Evolutionary conservation across 2,329 filamentous ascomycete genomes (phyloP), one percentile per base, ranked within the genome.

Genomic region (Metarhizium brunneum): DNA sequence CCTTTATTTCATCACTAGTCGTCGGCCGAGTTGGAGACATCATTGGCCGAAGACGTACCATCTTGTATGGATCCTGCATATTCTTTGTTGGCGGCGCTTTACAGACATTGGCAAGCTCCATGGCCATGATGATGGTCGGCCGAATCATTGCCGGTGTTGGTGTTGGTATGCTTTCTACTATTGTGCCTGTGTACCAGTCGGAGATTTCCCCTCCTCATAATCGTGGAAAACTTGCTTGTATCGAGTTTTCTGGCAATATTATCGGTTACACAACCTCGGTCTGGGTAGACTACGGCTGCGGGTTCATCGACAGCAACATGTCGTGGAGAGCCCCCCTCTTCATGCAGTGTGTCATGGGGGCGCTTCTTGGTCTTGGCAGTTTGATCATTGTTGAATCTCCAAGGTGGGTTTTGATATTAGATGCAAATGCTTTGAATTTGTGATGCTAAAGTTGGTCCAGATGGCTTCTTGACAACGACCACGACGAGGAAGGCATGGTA

Each of bases 211-310:
- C 94, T 51, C 91, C 94, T 5, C 94, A 99, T 68, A 97, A 96
- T 71, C 83, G 94, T 65, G 94, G 94, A 60, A 95, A 94, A 73
- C 80, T 99, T 59, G 94, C 92, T 29, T 97, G 94, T 70, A 97
- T 99, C 62, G 94, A 99, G 70, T 99, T 97, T 67, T 92, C 92
- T 0, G 94, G 94, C 54, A 99, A 99, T 72, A 95, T 99, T 60
- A 86, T 90, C 58, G 94, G 94, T 36, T 99, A 99, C 69, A 87
- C 92, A 54, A 91, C 90, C 54, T 97, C 92, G 63, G 92, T 97
- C 25, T 99, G 94, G 94, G 92, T 97, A 32, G 94, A 99, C 71
- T 99, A 97, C 73, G 92, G 94, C 65, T 96, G 92, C 72, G 94
- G 89, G 56, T 96, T 80, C 68, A 97, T 99, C 67, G 72, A 90